These are phyloP conservation scores for Colletotrichum theobromicola DNA, from an alignment of 2,329 filamentous ascomycete species.

Conservation along the genomic window DNA sequence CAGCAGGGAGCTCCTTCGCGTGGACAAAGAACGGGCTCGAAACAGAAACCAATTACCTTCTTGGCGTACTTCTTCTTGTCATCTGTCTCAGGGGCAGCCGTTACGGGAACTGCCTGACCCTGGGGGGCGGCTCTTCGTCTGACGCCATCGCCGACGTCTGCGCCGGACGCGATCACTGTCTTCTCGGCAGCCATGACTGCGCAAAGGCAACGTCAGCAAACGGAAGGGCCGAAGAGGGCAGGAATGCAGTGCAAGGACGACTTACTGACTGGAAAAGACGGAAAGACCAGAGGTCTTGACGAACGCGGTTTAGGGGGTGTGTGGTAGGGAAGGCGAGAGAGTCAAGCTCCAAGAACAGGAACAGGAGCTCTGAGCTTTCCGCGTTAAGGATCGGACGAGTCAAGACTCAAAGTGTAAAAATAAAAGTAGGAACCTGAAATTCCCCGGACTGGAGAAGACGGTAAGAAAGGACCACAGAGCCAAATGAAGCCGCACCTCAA, in stretches of 20 bases:
- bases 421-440: not conserved
- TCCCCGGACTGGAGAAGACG: conserved; percentile 3
- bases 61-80: conserved; percentile 65
- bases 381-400: conserved; percentile 25
- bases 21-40: not conserved
- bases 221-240: not conserved
- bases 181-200: conserved; percentile 58
- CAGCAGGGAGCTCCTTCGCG: conserved; percentile 21
- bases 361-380: conserved; percentile 23
- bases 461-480: not conserved
- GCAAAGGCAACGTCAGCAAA: conserved; percentile 8
- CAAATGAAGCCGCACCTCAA: not conserved
- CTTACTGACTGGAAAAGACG: conserved; percentile 5
- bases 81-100: conserved; percentile 50
- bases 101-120: conserved; percentile 40
- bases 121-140: conserved; percentile 60
- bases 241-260: not conserved
- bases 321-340: not conserved
- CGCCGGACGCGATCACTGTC: conserved; percentile 64
- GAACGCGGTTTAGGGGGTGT: conserved; percentile 8
- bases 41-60: conserved; percentile 49
- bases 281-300: conserved; percentile 6
- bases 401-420: conserved; percentile 20
- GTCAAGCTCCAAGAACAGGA: conserved; percentile 21
- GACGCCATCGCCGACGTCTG: conserved; percentile 61